Evolutionary conservation across 139 green algal species (phyloP).

Genomic region (Ostreobium quekettii): DNA sequence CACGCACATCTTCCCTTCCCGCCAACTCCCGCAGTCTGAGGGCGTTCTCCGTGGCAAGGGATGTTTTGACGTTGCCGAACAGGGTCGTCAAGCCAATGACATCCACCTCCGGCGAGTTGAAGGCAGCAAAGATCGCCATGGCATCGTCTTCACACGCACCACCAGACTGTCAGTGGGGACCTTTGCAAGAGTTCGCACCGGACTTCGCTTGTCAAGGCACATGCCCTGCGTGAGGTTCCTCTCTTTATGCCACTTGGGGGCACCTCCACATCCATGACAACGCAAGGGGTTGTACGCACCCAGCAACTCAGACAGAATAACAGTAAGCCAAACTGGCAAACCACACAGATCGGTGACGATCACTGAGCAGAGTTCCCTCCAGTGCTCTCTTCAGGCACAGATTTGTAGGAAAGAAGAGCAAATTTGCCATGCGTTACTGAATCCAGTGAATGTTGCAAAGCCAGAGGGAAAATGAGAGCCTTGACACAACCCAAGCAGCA

Average conservation of each 20-base stretch:
- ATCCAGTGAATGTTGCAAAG: not conserved
- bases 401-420: slow-evolving; percentile 1
- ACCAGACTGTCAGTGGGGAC: not conserved
- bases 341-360: too few species aligned
- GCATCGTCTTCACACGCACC: slow-evolving; percentile 51
- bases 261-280: not conserved
- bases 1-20: not conserved
- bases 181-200: too few species aligned
- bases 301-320: not conserved
- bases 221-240: not conserved
- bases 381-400: not conserved
- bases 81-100: slow-evolving; percentile 71
- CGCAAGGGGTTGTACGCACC: not conserved
- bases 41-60: slow-evolving; percentile 69
- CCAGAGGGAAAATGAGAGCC: not conserved
- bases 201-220: not conserved
- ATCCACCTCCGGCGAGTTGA: slow-evolving; percentile 63
- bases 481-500: not conserved
- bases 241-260: not conserved
- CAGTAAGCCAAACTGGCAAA: too few species aligned
- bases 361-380: too few species aligned
- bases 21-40: slow-evolving; percentile 24
- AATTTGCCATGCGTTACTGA: not conserved
- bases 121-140: slow-evolving; percentile 66
- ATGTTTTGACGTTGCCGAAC: slow-evolving; percentile 68